Evolutionary conservation across 306 rosid genomes (phyloP), one percentile per base, ranked within the genome.

Genomic region (Mimosa pudica): DNA sequence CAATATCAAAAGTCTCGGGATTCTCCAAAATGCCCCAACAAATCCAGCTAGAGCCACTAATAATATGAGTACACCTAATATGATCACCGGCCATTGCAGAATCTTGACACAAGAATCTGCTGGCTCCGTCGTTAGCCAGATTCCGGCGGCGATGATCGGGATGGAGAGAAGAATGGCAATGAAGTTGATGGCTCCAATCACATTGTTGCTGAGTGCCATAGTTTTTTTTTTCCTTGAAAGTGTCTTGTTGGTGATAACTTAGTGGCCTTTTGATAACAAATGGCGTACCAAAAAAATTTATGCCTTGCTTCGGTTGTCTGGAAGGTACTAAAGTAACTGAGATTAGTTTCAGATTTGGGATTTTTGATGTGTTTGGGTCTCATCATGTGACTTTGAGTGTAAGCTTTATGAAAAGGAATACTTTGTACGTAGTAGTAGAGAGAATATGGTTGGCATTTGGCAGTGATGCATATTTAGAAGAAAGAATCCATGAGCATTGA

Each of bases 1-100:
- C 3, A 78, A 41, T 1, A 92, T 20, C 0, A 95, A 84, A n/a
- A 95, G 89, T 79, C 77, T 80, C 0, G 86, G 94, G 49, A 90
- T 86, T 78, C 98, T 84, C 87, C 94, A 92, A 41, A 92, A 86
- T 2, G 88, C 97, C 44, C 98, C 98, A 2, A 91, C 38, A 58
- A 91, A 91, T 0, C 98, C 98, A 0, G 95, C 94, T 30, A 95
- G 51, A 11, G 85, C 94, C 45, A 89, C 98, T 0, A 88, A 57
- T 11, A 92, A 72, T 57, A 90, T 84, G 62, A 91, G 38, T 54
- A 92, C 77, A 4, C 97, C 98, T 7, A 92, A 72, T 4, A 89
- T 82, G 14, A 92, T 90, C 0, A 91, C 81, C 0, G 97, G 98
- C 95, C 94, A 95, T 80, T 92, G 98, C 2, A 95, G 78, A n/a